Evolutionary conservation across 1,139 yeast species (phyloP), one percentile per base, ranked within the genome.

Genomic region (Pichia sp.): DNA sequence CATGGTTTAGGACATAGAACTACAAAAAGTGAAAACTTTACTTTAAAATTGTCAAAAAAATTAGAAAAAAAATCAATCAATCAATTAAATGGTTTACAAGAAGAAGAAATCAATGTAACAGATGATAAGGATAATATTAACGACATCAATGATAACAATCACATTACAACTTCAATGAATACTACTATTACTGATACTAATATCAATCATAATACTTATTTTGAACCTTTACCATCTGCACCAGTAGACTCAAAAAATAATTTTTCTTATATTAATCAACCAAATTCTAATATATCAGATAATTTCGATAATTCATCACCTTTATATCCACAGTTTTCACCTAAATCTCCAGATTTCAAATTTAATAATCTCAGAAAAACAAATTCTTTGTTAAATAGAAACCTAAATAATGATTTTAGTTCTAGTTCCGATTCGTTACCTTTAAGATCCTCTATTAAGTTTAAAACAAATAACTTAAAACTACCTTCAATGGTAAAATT

Each of bases 401-500:
- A 9, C 10, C 9, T 8, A 27, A 36, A 26, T 27, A 9, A 27
- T 26, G 18, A 18, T 18, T 18, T 18, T 18, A 18, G 18, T 8
- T 28, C 46, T 28, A 49, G 49, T 34, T 25, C 44, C 5, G 42
- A 44, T 26, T 45, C 50, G 4, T 39, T 52, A 33, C 53, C 59
- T 1, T 43, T 41, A 11, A 49, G 61, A 42, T 42, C 56, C n/a
- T 30, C 42, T 7, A 46, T 46, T 35, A 52, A 62, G 45, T 52
- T 58, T 38, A 61, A 56, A 44, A 59, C 54, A 34, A 41, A 47
- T 35, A 58, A 56, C 35, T 50, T 52, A 32, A 43, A 55, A n/a
- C 45, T 62, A 40, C 64, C 63, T 1, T 33, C 44, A 6, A 58
- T 56, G 7, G 56, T 61, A 31, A 38, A 56, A 7, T 30, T 58